These are phyloP conservation scores for Podila epigama DNA, from an alignment of 192 early-diverging fungal genomes.

Conservation along the genomic window DNA sequence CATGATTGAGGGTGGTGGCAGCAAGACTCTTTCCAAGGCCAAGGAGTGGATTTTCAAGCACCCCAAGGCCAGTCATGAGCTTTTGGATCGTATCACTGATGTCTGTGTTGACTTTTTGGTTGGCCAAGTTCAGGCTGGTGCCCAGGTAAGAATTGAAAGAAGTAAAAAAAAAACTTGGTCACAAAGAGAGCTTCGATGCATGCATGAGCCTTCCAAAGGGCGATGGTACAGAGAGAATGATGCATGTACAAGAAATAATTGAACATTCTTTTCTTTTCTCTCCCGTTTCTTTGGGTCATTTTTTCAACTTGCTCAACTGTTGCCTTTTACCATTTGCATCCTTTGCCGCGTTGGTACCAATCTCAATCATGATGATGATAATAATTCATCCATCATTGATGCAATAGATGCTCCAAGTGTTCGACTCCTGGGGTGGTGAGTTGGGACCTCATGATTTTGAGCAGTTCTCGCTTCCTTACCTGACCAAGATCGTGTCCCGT, in stretches of 20 bases:
- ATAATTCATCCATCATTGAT: background rate
- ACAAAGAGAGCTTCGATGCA: no score
- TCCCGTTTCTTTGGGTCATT: background rate
- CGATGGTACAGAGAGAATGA: background rate
- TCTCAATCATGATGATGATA: background rate
- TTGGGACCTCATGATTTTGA: conserved; percentile 83
- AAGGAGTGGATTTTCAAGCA: conserved; percentile 91
- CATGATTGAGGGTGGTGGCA: conserved; percentile 98
- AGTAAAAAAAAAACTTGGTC: background rate
- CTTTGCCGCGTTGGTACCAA: no score
- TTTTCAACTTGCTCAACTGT: background rate
- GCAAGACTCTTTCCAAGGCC: conserved; percentile 88
- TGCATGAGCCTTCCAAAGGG: no score
- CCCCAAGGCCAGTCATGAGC: conserved; percentile 74
- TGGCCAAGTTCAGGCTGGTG: conserved; percentile 95
- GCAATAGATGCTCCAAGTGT: conserved; percentile 89
- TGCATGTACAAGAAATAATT: background rate
- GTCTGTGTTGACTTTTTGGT: conserved; percentile 86
- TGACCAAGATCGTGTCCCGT: conserved; percentile 77
- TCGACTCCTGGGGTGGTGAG: conserved; percentile 98
- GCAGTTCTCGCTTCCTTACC: conserved; percentile 89
- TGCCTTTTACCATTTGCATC: background rate
- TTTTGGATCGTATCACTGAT: conserved; percentile 85
- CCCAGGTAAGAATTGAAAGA: conserved; percentile 69
- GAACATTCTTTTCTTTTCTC: background rate